Base-by-base conservation (phyloP, 495 filamentous ascomycete species). In the Daldinia bambusicola region DNA sequence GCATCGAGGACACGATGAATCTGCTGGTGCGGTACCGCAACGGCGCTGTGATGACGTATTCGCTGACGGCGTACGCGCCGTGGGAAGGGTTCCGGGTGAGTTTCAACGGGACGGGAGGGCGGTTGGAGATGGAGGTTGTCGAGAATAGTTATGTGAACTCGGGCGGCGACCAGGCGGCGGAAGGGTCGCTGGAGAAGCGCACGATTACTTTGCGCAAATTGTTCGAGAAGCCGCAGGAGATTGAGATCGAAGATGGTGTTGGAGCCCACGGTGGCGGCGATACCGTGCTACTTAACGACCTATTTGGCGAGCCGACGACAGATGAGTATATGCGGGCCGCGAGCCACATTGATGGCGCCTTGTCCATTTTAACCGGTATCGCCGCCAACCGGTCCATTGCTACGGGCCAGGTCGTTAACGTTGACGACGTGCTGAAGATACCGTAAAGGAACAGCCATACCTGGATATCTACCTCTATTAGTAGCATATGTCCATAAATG, bases 1-100 rank as follows among this genome's bases (percentile, higher is more conserved):
- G 79, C 66, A 88, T 88, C 66, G 86, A 89, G 74, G 86, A 88
- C 66, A 88, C 85, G 4, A 87, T 88, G 86, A 85, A 83, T 40
- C 74, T 88, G 57, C 77, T 88, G 62, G 85, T 89, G 57, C 78
- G 83, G 71, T 89, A 89, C 66, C 79, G 80, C 10, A 83, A 81
- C 61, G 84, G 84, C 1, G 84, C 82, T 1, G 83, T 88, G 61
- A 66, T 85, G 68, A 82, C 82, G 34, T 85, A 83, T 63, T 81
- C 79, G 56, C 58, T 83, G 61, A 82, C 80, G 6, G 83, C 83
- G 55, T 85, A 85, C 51, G 80, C 82, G 56, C 83, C 82, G 26
- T 84, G 81, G 81, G 83, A 85, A 61, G 83, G 83, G 22, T 82
- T 84, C 71, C 70, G 81, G 32, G 80, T 81, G 20, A 80, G 73